These are phyloP conservation scores for Pseudogymnoascus sp. DNA, from an alignment of 2,329 filamentous ascomycete species.

Conservation along the genomic window DNA sequence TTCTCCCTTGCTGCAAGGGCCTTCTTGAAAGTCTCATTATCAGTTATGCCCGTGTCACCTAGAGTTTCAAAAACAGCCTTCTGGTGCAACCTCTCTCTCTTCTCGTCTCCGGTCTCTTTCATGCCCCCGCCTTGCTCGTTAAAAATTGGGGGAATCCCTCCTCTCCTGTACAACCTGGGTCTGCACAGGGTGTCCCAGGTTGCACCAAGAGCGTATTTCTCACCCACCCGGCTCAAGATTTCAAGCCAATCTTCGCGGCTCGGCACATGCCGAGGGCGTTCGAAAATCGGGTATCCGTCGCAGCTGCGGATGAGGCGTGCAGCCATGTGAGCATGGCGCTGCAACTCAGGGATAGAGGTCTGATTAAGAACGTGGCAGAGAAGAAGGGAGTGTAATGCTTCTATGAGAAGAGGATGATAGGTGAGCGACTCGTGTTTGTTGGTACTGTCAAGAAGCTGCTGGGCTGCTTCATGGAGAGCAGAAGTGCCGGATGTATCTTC, in stretches of 20 bases:
- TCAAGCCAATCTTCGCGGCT: constrained; percentile 75
- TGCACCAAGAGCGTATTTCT: constrained; percentile 58
- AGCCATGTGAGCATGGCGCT: constrained; percentile 74
- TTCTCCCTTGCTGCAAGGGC: constrained; percentile 54
- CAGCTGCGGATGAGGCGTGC: constrained; percentile 64
- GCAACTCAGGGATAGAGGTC: constrained; percentile 67
- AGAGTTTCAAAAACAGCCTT: constrained; percentile 60
- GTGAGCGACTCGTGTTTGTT: constrained; percentile 58
- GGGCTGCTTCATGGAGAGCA: constrained; percentile 23
- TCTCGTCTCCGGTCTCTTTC: constrained; percentile 42
- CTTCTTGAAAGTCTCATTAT: constrained; percentile 56
- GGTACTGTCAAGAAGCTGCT: constrained; percentile 30
- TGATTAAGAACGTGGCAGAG: constrained; percentile 73
- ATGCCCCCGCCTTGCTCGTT: constrained; percentile 38
- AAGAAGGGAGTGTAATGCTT: constrained; percentile 69
- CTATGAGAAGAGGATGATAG: constrained; percentile 71
- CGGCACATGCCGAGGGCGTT: constrained; percentile 55
- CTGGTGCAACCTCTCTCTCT: constrained; percentile 50
- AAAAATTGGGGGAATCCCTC: constrained; percentile 22
- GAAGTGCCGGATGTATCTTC: constrained; percentile 24
- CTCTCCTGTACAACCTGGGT: constrained; percentile 26
- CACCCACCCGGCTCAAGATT: constrained; percentile 55
- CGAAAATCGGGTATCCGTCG: constrained; percentile 75
- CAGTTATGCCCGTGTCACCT: constrained; percentile 57
- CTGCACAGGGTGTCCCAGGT: constrained; percentile 66